phyloP scores from a whole-genome alignment of 1,284 basidiomycete genomes.

The Coniferiporia sulphurascens region DNA sequence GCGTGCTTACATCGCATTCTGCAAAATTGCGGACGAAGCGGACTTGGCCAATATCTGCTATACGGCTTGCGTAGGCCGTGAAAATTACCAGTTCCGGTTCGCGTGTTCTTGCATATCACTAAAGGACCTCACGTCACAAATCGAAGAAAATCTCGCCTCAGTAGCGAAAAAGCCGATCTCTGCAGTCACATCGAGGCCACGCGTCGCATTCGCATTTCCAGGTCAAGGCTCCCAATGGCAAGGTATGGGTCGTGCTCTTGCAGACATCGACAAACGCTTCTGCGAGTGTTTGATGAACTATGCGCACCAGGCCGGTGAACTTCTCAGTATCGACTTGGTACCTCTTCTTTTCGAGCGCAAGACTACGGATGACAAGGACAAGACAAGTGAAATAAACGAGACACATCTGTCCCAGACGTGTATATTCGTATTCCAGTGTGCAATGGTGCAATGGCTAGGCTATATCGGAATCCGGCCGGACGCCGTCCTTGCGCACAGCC shows the following conservation, averaged over 20 bases:
- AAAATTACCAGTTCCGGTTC: conserved; percentile 32
- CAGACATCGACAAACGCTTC: conserved; percentile 29
- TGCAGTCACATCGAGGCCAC: conserved; percentile 10
- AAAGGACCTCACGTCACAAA: conserved; percentile 28
- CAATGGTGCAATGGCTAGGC: conserved; percentile 30
- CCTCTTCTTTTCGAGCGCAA: conserved; percentile 17
- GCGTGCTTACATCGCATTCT: conserved; percentile 30
- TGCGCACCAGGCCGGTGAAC: conserved; percentile 23
- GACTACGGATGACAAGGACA: conserved; percentile 19
- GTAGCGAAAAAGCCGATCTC: conserved; percentile 7
- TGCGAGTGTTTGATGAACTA: conserved; percentile 26
- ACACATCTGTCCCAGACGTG: conserved; percentile 32
- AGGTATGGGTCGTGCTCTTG: conserved; percentile 32
- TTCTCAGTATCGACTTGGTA: not conserved
- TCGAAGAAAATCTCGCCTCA: conserved; percentile 23
- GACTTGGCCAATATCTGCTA: conserved; percentile 32
- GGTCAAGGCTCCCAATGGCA: conserved; percentile 35
- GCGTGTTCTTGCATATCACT: conserved; percentile 30
- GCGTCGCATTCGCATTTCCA: conserved; percentile 31
- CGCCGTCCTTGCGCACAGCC: conserved; percentile 32
- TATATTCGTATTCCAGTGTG: conserved; percentile 34
- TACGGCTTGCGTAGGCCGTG: conserved; percentile 33
- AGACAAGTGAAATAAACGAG: conserved; percentile 25
- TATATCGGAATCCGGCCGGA: conserved; percentile 27
- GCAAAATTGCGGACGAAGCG: conserved; percentile 22